Percentiles rank a stretch among this genome's conserved stretches.
Conservation (phyloP, 2,329 filamentous ascomycete species). For the Sphaerulina populicola region DNA sequence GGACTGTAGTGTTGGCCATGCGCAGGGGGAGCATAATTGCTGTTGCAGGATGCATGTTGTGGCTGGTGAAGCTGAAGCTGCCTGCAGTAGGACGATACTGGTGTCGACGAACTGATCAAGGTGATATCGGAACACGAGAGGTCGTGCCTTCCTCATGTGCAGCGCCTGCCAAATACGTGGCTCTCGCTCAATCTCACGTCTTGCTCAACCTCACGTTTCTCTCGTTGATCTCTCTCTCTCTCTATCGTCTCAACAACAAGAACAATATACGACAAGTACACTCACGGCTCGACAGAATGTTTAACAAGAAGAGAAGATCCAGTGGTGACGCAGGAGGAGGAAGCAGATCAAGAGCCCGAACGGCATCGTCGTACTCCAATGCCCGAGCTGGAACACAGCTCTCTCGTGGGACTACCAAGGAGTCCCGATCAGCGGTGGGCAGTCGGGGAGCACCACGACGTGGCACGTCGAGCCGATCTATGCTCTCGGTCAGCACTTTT, state of each 20-base stretch:
- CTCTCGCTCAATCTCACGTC: constrained; percentile 1
- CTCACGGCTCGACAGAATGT: not conserved
- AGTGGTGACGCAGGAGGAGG: constrained; percentile 5
- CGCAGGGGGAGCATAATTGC: too few species aligned
- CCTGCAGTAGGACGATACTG: not conserved
- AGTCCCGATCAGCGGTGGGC: not conserved
- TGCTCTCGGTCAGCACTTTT: constrained; percentile 16
- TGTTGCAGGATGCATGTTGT: too few species aligned
- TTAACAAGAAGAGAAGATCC: constrained; percentile 9
- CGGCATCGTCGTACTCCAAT: constrained; percentile 4
- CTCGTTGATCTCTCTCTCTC: not conserved
- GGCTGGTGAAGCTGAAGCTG: too few species aligned
- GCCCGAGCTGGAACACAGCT: constrained; percentile 8
- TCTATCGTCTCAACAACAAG: not conserved
- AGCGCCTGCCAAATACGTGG: not conserved
- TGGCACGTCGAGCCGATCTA: constrained; percentile 4
- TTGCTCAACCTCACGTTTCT: not conserved
- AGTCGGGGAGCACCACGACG: constrained; percentile 2
- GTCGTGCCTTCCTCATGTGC: constrained; percentile 9
- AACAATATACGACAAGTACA: not conserved
- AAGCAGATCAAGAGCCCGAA: constrained; percentile 9
- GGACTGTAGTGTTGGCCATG: too few species aligned
- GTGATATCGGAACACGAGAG: not conserved
- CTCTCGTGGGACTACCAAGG: not conserved
- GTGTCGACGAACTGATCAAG: not conserved